These are phyloP conservation scores for Cyanidioschyzon merolae DNA, from an alignment of 23 red algal species.

Conservation along the genomic window DNA sequence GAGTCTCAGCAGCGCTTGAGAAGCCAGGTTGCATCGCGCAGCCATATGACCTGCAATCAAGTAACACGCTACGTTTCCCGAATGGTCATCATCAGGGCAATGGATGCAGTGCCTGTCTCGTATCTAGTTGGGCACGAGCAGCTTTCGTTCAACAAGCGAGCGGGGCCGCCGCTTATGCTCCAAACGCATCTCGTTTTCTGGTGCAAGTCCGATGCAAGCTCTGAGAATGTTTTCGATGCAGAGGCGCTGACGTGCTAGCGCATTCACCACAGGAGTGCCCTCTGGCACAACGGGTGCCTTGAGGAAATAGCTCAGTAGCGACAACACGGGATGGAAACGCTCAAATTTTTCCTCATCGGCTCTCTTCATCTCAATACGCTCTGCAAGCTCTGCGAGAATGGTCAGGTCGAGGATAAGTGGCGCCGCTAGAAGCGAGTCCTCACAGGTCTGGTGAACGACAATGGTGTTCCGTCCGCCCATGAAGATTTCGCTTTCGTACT, in stretches of 20 bases:
- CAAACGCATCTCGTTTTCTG: constrained; percentile 86
- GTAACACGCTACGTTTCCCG: too few species aligned
- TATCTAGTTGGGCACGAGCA: too few species aligned
- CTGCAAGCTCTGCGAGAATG: constrained; percentile 64
- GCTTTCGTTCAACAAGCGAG: not conserved
- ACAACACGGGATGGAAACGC: constrained; percentile 83
- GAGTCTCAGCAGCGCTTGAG: too few species aligned
- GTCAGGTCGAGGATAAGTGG: constrained; percentile 93
- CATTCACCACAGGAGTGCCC: constrained; percentile 77
- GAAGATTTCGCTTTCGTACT: constrained; percentile 94
- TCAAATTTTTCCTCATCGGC: constrained; percentile 32
- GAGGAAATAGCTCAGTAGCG: constrained; percentile 80
- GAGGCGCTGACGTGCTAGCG: constrained; percentile 73
- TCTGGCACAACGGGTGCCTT: constrained; percentile 89
- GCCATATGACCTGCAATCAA: too few species aligned
- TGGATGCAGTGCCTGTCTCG: too few species aligned
- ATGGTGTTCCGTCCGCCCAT: constrained; percentile 94
- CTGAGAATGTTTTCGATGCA: constrained; percentile 97
- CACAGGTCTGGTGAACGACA: constrained; percentile 89
- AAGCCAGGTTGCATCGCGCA: too few species aligned
- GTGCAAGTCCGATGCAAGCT: constrained; percentile 64
- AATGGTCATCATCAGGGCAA: too few species aligned
- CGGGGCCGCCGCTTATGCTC: constrained; percentile 53
- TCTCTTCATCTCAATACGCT: constrained; percentile 62
- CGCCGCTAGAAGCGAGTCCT: constrained; percentile 81